Base-by-base conservation (phyloP, 1,284 basidiomycete genomes). In the Stereum hirsutum region DNA sequence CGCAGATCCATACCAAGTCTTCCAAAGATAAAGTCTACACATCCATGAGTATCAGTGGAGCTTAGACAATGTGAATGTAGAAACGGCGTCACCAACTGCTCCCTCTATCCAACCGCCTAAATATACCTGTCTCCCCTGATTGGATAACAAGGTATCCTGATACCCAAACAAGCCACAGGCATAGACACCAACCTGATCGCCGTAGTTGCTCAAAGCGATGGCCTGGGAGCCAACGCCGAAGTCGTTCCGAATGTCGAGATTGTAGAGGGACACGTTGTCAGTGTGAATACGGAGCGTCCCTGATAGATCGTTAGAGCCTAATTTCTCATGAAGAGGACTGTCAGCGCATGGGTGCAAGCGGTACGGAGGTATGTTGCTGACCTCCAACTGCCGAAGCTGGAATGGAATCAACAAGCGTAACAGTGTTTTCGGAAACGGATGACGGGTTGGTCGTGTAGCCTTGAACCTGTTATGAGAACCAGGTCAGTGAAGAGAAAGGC, bases 221-320 rank as follows among this genome's bases (percentile, higher is more conserved):
- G 75, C 75, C 49, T 76, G 74, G 2, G 62, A 50, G 24, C 69
- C 72, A n/a, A 57, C 50, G 0, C 74, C 75, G 46, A 65, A 72
- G 1, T 68, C 72, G 52, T 78, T 78, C 43, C 65, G 66, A 30
- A 78, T 66, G 49, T 78, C 69, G 35, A 77, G 62, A 46, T 77
- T 77, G 54, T 77, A 78, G 59, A 77, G 62, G 41, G 60, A 62
- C 48, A 76, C 74, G 46, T 71, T 60, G 47, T 72, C 54, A 45
- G 69, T 71, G 55, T 76, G 70, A 25, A 76, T 61, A 30, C 72
- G 68, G 24, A 78, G 55, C 1, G 75, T 76, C 5, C 74, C 74
- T 46, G 70, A 71, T 1, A 68, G 66, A 49, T 77, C 74, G 51
- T 78, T 65, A 4, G 72, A 74, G 5, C 69, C 72, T n/a, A n/a